These are phyloP conservation scores for Botrytis medusae DNA, from an alignment of 2,329 filamentous ascomycete genomes.

Conservation along the genomic window DNA sequence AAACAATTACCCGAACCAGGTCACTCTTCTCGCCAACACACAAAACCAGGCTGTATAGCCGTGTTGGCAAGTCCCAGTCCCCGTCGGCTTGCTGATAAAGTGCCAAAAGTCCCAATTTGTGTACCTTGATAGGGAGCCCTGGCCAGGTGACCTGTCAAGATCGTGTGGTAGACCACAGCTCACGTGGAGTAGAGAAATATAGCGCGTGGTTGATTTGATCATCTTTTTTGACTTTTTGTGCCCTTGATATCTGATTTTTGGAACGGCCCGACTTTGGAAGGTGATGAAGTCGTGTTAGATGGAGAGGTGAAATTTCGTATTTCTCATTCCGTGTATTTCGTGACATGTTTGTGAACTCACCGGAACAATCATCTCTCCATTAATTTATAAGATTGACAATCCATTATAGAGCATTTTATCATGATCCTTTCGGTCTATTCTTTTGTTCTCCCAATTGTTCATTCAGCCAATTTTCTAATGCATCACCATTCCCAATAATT, in stretches of 20 bases:
- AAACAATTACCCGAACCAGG: background rate
- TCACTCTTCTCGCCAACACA: background rate
- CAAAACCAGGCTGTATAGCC: background rate
- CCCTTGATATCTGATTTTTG: background rate
- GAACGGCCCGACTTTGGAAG: background rate
- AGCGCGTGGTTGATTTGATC: background rate
- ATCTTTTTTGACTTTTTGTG: background rate
- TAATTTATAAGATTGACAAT: background rate
- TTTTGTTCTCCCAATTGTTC: constrained; percentile 21
- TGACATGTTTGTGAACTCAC: background rate
- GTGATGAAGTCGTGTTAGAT: too few species aligned
- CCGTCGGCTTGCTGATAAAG: background rate
- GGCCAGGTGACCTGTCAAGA: background rate
- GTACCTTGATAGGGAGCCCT: background rate
- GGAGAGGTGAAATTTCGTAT: background rate
- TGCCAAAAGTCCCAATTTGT: background rate
- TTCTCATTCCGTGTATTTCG: background rate
- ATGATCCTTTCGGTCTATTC: background rate
- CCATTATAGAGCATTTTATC: background rate
- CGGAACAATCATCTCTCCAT: background rate
- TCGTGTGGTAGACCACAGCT: background rate
- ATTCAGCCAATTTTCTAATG: constrained; percentile 38
- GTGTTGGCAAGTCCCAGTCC: background rate
- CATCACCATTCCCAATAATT: constrained; percentile 52
- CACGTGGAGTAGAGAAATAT: background rate